Conservation (phyloP, 768 basidiomycete genomes). For the Crucibulum laeve region DNA sequence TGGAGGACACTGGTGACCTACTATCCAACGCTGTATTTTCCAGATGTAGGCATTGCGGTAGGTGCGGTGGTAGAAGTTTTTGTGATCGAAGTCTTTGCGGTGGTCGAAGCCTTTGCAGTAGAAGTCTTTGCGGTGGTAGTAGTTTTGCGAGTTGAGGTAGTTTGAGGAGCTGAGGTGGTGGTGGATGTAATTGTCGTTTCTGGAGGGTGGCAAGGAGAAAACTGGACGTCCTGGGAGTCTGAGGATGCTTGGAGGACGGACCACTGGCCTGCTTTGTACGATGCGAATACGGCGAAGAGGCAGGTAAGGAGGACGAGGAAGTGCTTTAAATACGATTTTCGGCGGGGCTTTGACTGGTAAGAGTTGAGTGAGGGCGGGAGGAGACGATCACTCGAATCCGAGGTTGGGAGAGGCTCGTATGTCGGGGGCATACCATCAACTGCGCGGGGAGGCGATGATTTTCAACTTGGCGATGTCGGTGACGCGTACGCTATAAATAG, state of each 20-base stretch:
- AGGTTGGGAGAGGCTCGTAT: conserved; percentile 6
- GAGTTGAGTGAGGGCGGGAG: conserved; percentile 6
- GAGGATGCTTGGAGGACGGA: conserved; percentile 11
- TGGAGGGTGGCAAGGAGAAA: too few relatives aligned
- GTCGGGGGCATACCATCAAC: too few relatives aligned
- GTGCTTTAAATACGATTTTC: conserved; percentile 20
- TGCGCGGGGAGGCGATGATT: background rate
- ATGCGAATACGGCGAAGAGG: conserved; percentile 29
- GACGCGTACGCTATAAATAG: background rate
- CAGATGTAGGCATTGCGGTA: conserved; percentile 31
- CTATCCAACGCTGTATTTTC: conserved; percentile 82
- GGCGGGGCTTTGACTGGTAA: conserved; percentile 18
- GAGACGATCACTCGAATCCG: conserved; percentile 10
- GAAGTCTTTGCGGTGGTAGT: too few relatives aligned
- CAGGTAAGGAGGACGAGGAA: conserved; percentile 31
- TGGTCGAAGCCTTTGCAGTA: too few relatives aligned
- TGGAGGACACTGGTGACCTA: conserved; percentile 31
- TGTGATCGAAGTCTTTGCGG: background rate
- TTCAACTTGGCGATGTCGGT: background rate
- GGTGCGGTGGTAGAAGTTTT: background rate
- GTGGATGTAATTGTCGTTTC: too few relatives aligned
- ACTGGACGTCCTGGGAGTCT: too few relatives aligned
- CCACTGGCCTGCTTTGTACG: conserved; percentile 42
- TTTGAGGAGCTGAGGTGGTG: too few relatives aligned
- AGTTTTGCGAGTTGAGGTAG: too few relatives aligned